Evolutionary conservation across 805 yeast genomes (phyloP).

Genomic region (Yamadazyma tumulicola): DNA sequence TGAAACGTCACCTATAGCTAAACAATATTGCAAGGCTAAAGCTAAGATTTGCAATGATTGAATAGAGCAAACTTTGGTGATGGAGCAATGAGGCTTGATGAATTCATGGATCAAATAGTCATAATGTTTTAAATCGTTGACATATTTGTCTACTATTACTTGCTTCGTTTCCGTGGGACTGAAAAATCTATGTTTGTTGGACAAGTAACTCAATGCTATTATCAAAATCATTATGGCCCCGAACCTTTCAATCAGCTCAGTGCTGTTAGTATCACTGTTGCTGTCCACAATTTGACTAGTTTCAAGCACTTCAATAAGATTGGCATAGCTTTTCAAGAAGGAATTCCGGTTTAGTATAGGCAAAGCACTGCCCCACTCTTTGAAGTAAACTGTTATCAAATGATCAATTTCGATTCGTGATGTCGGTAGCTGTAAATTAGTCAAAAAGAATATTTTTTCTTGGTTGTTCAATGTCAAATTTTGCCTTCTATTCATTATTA

Average conservation of each 20-base stretch:
- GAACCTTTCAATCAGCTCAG: slow-evolving; percentile 47
- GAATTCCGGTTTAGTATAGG: slow-evolving; percentile 69
- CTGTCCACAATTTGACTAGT: slow-evolving; percentile 7
- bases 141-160: slow-evolving; percentile 17
- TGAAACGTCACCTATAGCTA: slow-evolving; percentile 68
- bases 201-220: slow-evolving; percentile 45
- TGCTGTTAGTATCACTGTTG: slow-evolving; percentile 8
- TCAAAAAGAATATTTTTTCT: slow-evolving; percentile 47
- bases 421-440: slow-evolving; percentile 34
- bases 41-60: slow-evolving; percentile 68
- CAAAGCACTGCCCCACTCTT: slow-evolving; percentile 69
- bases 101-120: slow-evolving; percentile 62
- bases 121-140: slow-evolving; percentile 41
- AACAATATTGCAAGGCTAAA: slow-evolving; percentile 65
- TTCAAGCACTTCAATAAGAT: slow-evolving; percentile 46
- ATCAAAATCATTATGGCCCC: slow-evolving; percentile 52
- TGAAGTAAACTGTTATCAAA: slow-evolving; percentile 63
- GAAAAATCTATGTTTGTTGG: slow-evolving; percentile 27
- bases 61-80: slow-evolving; percentile 56
- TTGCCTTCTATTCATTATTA: slow-evolving; percentile 26
- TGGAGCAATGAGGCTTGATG: slow-evolving; percentile 54
- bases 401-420: slow-evolving; percentile 63
- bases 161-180: slow-evolving; percentile 19
- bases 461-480: slow-evolving; percentile 24
- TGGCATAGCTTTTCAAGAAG: slow-evolving; percentile 59